Base-by-base conservation (phyloP, 257 asterid species). In the Gynochthodes officinalis region DNA sequence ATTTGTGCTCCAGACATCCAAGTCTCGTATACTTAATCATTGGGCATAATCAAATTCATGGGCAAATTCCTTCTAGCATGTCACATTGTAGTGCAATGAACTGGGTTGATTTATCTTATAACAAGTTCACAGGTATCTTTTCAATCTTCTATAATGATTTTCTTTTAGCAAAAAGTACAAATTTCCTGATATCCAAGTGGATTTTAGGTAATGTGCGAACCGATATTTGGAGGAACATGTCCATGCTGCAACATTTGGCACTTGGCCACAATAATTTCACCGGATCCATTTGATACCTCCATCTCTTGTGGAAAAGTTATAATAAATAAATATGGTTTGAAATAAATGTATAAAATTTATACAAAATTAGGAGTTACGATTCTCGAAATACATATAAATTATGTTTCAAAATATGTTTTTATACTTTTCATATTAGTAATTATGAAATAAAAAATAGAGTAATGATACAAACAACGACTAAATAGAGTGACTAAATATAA, bases 11-110 rank as follows among this genome's bases (percentile, higher is more conserved):
- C 43, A 32, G 43, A 60, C 6, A 15, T 32, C 44, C 66, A 60
- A 33, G 0, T 19, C 66, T 32, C 23, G 4, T 0, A 10, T 0
- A 0, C 7, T 30, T 32, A 33, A 0, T 1, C 14, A 0, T 60
- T 60, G 44, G 8, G 43, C 0, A 5, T 33, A 60, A 60, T n/a
- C 44, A 32, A 32, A 30, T 30, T 60, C 42, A 57, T 7, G 63
- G 63, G 18, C 63, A 23, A 59, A 30, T 28, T 40, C 40, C 64
- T 59, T 28, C 64, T 21, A 59, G 64, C 8, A 60, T 60, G 7
- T 16, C 66, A 15, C 25, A 60, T 32, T 60, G 66, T 9, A 60
- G n/a, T 60, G 43, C 43, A 13, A 14, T 60, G 66, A 25, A 60
- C 23, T 14, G 28, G 0, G 0, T 49, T 35, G 15, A 61, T 11